A percentile compares a stretch with the other conserved stretches of the same genome.
Conservation (phyloP, 2,329 filamentous ascomycete species). For the Coleophoma crateriformis region DNA sequence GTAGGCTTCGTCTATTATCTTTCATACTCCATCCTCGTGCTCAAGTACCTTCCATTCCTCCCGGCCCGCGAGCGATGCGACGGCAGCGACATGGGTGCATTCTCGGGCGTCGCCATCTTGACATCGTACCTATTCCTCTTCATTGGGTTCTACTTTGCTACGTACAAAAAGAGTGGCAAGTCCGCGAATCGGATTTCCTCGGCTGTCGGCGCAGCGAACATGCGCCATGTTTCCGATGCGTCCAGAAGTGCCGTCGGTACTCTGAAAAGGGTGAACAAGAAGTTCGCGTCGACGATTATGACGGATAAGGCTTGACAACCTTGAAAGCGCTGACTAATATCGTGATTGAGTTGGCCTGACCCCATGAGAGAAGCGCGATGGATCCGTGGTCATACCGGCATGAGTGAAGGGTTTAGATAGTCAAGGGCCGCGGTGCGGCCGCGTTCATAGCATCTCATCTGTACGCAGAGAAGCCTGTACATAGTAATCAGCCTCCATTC, state of each 20-base stretch:
- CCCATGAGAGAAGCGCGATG: too few relatives aligned
- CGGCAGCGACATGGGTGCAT: neutral
- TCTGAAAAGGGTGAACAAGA: neutral
- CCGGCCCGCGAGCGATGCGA: neutral
- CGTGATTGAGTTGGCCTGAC: too few relatives aligned
- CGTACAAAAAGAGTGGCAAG: neutral
- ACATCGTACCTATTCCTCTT: neutral
- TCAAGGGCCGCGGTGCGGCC: too few relatives aligned
- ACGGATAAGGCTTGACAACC: neutral
- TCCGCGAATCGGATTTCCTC: neutral
- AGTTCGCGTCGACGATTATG: neutral
- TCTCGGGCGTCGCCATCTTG: neutral
- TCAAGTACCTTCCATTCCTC: neutral
- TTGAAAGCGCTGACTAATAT: too few relatives aligned
- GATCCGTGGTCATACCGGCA: too few relatives aligned
- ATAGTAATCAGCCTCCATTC: too few relatives aligned
- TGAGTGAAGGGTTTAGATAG: too few relatives aligned
- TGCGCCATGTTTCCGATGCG: neutral
- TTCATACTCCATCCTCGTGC: neutral
- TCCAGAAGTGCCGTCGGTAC: neutral
- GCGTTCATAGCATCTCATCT: too few relatives aligned
- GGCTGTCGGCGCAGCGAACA: neutral
- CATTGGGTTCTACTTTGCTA: neutral
- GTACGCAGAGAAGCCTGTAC: too few relatives aligned
- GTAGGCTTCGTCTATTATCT: neutral